Base-by-base conservation (phyloP, 2,329 filamentous ascomycete genomes). In the Kalaharituber pfeilii region DNA sequence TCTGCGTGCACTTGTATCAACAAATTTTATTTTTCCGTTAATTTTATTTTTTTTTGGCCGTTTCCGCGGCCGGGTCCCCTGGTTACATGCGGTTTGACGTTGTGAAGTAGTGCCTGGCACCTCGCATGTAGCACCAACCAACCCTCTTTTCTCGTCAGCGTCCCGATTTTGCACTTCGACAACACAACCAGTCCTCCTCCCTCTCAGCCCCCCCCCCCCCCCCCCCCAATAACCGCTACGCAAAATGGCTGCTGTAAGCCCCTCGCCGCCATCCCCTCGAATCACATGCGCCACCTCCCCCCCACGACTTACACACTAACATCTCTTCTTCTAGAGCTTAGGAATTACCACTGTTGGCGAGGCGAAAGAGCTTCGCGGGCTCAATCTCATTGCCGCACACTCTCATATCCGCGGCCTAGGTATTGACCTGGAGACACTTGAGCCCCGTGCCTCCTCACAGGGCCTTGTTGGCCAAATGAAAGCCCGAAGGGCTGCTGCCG, bases 371-470 rank as follows among this genome's bases (percentile, higher is more conserved):
- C 82, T 96, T 67, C 83, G 88, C 64, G 88, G 88, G 61, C 81
- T 98, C 67, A 96, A 94, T 71, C 83, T 98, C 71, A 94, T 98
- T 69, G 91, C 91, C 58, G 89, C 91, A 56, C 91, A 98, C 73
- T 98, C 91, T 55, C 91, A 98, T 70, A 95, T 98, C 66, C 84
- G 88, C 65, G 91, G 91, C 49, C 79, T 98, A 28, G 91, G 91
- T 60, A 87, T 98, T 64, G 88, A 96, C 73, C 73, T 80, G 56
- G 87, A 94, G 6, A 61, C 58, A 20, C 76, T 98, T 61, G 88
- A 94, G 66, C 88, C 91, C 20, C 81, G 89, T 57, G 70, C 78
- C 26, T 77, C 83, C 49, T 94, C 89, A 13, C 91, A 98, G 69
- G 91, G 91, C 30, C 79, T 98, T 4, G 89, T 98, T 7, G 91